Conservation (phyloP, 2,329 filamentous ascomycete species). For the Phialocephala subalpina region DNA sequence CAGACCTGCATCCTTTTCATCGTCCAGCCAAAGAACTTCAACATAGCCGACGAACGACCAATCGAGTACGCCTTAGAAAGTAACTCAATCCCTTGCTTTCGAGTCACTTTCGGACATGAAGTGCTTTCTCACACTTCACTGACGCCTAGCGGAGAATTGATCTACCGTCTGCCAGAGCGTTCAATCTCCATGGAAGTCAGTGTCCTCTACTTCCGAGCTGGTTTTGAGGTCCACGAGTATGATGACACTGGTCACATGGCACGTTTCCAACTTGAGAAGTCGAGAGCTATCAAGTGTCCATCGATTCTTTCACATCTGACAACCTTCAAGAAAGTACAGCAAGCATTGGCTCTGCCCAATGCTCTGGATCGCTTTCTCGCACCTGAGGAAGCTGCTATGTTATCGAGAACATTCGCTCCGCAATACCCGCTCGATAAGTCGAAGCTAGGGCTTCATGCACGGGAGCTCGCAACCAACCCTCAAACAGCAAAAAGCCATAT, state of each 20-base stretch:
- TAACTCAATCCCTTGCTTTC: slow-evolving; percentile 45
- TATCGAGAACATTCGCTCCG: slow-evolving; percentile 48
- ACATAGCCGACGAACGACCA: slow-evolving; percentile 53
- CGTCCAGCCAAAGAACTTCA: slow-evolving; percentile 54
- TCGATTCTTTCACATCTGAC: slow-evolving; percentile 50
- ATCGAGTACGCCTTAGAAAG: slow-evolving; percentile 52
- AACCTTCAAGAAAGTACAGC: slow-evolving; percentile 54
- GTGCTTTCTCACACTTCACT: slow-evolving; percentile 44
- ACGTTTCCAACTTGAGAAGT: slow-evolving; percentile 48
- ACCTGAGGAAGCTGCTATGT: slow-evolving; percentile 36
- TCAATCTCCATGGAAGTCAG: slow-evolving; percentile 47
- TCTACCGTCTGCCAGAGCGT: slow-evolving; percentile 45
- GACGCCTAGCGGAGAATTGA: slow-evolving; percentile 43
- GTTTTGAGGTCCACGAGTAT: slow-evolving; percentile 52
- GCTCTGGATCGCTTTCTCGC: slow-evolving; percentile 46
- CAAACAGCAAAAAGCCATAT: slow-evolving; percentile 43
- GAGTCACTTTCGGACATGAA: slow-evolving; percentile 47
- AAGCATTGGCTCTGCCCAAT: slow-evolving; percentile 46
- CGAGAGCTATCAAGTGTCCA: slow-evolving; percentile 53
- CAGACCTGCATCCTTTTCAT: slow-evolving; percentile 50
- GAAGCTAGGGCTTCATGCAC: slow-evolving; percentile 39
- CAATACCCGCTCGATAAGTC: slow-evolving; percentile 48
- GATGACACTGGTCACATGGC: slow-evolving; percentile 40
- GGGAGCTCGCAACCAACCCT: slow-evolving; percentile 38
- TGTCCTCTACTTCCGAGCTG: slow-evolving; percentile 53